phyloP scores from a whole-genome alignment of 1,139 yeast genomes.

The Pichia sp. region DNA sequence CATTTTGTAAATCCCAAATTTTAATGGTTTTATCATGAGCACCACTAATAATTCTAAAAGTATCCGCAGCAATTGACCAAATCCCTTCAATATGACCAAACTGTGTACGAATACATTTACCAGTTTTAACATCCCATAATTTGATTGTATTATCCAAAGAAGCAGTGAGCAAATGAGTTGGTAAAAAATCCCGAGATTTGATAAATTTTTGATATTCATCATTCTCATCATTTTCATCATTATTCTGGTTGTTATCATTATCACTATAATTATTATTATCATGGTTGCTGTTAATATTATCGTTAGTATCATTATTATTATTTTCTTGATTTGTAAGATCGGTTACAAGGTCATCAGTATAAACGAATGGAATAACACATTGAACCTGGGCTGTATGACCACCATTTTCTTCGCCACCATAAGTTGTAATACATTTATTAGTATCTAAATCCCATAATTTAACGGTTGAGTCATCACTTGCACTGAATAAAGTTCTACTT shows the following conservation, averaged over 20 bases:
- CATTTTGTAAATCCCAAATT: conserved; percentile 93
- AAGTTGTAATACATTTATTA: conserved; percentile 71
- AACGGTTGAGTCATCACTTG: conserved; percentile 87
- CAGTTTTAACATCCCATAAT: conserved; percentile 84
- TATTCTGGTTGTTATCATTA: conserved; percentile 16
- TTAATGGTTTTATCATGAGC: conserved; percentile 88
- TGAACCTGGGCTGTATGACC: conserved; percentile 86
- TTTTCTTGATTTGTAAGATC: conserved; percentile 30
- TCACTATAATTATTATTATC: conserved; percentile 20
- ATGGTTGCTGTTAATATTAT: conserved; percentile 26
- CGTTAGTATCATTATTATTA: conserved; percentile 16
- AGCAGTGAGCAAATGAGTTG: conserved; percentile 80
- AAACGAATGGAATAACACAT: conserved; percentile 76
- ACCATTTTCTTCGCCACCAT: conserved; percentile 65
- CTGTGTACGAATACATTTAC: conserved; percentile 84
- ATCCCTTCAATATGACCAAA: conserved; percentile 98
- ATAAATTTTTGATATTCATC: conserved; percentile 12
- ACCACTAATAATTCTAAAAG: conserved; percentile 88
- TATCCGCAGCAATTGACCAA: conserved; percentile 94
- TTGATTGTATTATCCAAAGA: conserved; percentile 92
- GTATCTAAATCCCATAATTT: conserved; percentile 91
- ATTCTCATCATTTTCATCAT: conserved; percentile 5
- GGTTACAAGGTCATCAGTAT: conserved; percentile 45
- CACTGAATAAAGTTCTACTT: conserved; percentile 75
- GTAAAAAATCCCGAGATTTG: conserved; percentile 32